Base-by-base conservation (phyloP, 225 moss, liverwort and hornwort species). In the Anthoceros angustus region DNA sequence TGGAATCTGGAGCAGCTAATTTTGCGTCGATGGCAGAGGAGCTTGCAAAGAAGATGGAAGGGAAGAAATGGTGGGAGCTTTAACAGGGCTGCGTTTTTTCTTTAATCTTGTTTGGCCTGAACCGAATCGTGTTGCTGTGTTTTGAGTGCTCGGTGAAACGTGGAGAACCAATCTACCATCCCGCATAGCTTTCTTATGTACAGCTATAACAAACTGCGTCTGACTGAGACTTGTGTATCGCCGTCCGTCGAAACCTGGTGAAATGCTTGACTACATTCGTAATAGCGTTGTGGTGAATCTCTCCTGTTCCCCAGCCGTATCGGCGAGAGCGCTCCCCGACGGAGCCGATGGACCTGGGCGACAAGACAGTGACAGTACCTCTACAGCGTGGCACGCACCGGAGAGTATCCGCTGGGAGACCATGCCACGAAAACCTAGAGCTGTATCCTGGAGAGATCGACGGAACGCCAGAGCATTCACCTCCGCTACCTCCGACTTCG, bases 41-140 rank as follows among this genome's bases (percentile, higher is more conserved):
- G 42, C 63, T 81, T 2, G 72, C 25, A n/a, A 75, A 65, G 63
- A 81, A 81, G 48, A 75, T 77, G 68, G 77, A 81, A 55, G 66
- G 70, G 70, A 77, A 39, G 40, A 81, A 81, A 61, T 80, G 80
- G 80, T 80, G 77, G 74, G 69, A 66, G 40, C 32, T 64, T n/a
- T 39, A 64, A 64, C 40, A 6, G 3, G 64, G 21, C 50, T 55
- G 4, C 2, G 16, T 1, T 55, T 4, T 55, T 55, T 55, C 50
- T 15, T 16, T 4, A 64, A 41, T n/a, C 55, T 23, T 55, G 55
- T 18, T 20, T 11, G 12, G 11, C 2, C 2, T 11, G 11, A 16
- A 2, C 3, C 5, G 45, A 46, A 46, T n/a, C 11, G 45, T 11
- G 45, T 46, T 46, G 45, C 16, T 46, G 16, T 46, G 12, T 46